Evolutionary conservation across 805 yeast species (phyloP).

Genomic region (Saccharomycopsis olivae): DNA sequence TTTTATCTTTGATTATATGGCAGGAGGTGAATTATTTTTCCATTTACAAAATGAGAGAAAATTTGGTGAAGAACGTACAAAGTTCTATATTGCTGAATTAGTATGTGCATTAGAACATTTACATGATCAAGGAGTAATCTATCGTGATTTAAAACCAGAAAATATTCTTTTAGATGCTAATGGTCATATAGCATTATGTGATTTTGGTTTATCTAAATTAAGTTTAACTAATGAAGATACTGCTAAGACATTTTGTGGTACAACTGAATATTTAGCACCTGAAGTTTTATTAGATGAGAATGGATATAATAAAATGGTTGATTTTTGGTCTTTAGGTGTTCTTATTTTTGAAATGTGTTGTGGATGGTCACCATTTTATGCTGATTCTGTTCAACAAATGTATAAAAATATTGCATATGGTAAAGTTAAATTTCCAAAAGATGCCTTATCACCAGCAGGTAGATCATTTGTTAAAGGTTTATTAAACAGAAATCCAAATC

Average conservation of each 20-base stretch:
- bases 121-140: slow-evolving; percentile 92
- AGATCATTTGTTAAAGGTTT: slow-evolving; percentile 92
- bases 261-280: slow-evolving; percentile 96
- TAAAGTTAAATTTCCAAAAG: slow-evolving; percentile 94
- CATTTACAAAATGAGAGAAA: slow-evolving; percentile 95
- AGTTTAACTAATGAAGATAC: slow-evolving; percentile 74
- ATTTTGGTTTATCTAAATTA: slow-evolving; percentile 93
- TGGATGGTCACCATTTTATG: slow-evolving; percentile 99
- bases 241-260: slow-evolving; percentile 96
- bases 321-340: slow-evolving; percentile 97
- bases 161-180: slow-evolving; percentile 90
- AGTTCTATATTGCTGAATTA: slow-evolving; percentile 93
- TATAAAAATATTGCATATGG: slow-evolving; percentile 98
- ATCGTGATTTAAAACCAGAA: slow-evolving; percentile 95
- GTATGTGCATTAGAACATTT: slow-evolving; percentile 88
- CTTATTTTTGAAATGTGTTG: slow-evolving; percentile 98
- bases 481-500: slow-evolving; percentile 90
- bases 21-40: slow-evolving; percentile 96
- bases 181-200: slow-evolving; percentile 96
- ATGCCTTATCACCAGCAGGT: slow-evolving; percentile 86
- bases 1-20: slow-evolving; percentile 93
- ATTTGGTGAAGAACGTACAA: slow-evolving; percentile 86
- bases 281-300: slow-evolving; percentile 91
- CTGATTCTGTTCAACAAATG: slow-evolving; percentile 90
- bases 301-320: slow-evolving; percentile 98